Evolutionary conservation across 2,329 filamentous ascomycete genomes (phyloP), one percentile per base, ranked within the genome.

Genomic region (Fusarium buxicola): DNA sequence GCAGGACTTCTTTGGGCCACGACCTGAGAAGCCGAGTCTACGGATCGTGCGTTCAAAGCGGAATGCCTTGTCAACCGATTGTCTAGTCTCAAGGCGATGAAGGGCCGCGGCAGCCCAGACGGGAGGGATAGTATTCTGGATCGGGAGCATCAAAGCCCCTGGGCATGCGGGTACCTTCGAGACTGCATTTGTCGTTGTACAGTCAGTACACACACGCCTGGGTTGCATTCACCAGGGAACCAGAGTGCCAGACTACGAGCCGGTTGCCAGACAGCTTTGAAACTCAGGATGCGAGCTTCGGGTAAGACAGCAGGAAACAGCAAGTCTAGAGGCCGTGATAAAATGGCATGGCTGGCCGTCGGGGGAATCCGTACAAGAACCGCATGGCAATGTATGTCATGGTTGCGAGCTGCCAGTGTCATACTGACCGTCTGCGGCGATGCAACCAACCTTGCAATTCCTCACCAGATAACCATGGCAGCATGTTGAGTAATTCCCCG

Each of bases 221-320:
- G 21, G 21, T 21, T 21, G 21, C 21, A 21, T 21, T 6, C 24
- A 27, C n/a, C 16, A 15, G 16, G 27, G 39, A 18, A 31, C 31
- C 40, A 39, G n/a, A 18, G 11, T 39, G 25, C 31, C 30, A 45
- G 34, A 32, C 49, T 45, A 30, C 40, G n/a, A 32, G 13, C 30
- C 13, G 13, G 44, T 50, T 46, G 39, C 32, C 51, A 43, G 43
- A 35, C 25, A 34, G 24, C 51, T 35, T 38, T 40, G 43, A 40
- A 15, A 40, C 44, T 36, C 24, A 25, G 21, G 16, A 15, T 13
- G 45, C 30, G 7, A 30, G 40, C 52, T 51, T 54, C 32, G 24
- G 43, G 55, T 61, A 49, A 66, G 53, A 68, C 65, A 60, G 44
- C 58, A 67, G 49, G 32, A 30, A 43, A 48, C 31, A 36, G 39